Conservation (phyloP, 208 protist species). For the Trypanosoma mega region DNA sequence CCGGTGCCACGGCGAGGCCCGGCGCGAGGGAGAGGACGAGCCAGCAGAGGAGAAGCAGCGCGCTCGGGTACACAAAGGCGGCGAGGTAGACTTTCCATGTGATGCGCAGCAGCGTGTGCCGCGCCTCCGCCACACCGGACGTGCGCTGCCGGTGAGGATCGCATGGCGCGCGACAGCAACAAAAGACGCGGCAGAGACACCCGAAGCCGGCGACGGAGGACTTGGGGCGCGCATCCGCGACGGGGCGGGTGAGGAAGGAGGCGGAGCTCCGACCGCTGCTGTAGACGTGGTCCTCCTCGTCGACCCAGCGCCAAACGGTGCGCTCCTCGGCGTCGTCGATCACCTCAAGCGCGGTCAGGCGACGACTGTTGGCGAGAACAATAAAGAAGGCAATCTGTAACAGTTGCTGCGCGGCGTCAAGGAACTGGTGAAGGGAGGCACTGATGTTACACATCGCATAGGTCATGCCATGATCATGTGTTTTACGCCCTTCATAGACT, state of each 20-base stretch:
- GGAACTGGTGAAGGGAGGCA: slow-evolving; percentile 19
- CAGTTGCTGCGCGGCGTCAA: slow-evolving; percentile 7
- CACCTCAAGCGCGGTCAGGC: slow-evolving; percentile 12
- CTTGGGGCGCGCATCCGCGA: too few species aligned
- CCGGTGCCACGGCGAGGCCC: neutral
- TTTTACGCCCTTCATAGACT: neutral
- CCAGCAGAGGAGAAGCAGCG: slow-evolving; percentile 11
- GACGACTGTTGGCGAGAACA: slow-evolving; percentile 15
- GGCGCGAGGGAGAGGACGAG: slow-evolving; percentile 11
- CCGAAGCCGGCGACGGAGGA: too few species aligned
- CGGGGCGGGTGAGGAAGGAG: neutral
- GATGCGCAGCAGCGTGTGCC: slow-evolving; percentile 9
- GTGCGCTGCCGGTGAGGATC: too few species aligned
- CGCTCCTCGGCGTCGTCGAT: slow-evolving; percentile 1
- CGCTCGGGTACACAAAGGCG: slow-evolving; percentile 3
- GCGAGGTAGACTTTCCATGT: slow-evolving; percentile 19
- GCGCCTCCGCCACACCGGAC: neutral
- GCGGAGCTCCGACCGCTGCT: slow-evolving; percentile 8
- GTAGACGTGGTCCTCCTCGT: slow-evolving; percentile 2
- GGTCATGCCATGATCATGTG: slow-evolving; percentile 8
- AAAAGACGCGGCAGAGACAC: too few species aligned
- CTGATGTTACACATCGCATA: slow-evolving; percentile 21
- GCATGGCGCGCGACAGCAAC: too few species aligned
- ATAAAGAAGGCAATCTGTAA: slow-evolving; percentile 19
- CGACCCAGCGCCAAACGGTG: neutral